phyloP scores from a whole-genome alignment of 306 rosid genomes.

The Cyamopsis tetragonoloba region DNA sequence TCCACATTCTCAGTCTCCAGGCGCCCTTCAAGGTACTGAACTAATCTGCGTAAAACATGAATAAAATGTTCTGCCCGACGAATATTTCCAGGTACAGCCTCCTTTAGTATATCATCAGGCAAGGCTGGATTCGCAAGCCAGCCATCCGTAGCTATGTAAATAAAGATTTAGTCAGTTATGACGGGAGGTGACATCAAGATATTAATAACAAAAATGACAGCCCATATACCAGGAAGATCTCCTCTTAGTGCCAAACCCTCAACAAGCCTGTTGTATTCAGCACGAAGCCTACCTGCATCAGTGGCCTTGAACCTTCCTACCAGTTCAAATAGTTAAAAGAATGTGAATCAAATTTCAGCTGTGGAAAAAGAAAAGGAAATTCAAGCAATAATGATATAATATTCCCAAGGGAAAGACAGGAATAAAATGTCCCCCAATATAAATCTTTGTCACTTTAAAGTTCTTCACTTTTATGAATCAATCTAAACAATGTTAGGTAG shows the following conservation, averaged over 20 bases:
- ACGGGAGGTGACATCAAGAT: background rate
- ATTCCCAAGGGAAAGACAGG: background rate
- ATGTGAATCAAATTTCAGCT: slow-evolving; percentile 36
- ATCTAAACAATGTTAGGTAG: background rate
- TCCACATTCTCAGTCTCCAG: slow-evolving; percentile 87
- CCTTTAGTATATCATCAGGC: slow-evolving; percentile 92
- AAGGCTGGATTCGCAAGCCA: slow-evolving; percentile 95
- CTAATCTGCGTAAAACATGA: slow-evolving; percentile 77
- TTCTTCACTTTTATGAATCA: slow-evolving; percentile 16
- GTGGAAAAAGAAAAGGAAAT: slow-evolving; percentile 14
- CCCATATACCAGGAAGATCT: slow-evolving; percentile 63
- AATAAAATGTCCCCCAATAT: background rate
- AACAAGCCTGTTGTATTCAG: slow-evolving; percentile 86
- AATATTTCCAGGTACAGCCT: slow-evolving; percentile 98
- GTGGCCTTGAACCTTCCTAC: slow-evolving; percentile 99
- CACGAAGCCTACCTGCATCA: slow-evolving; percentile 91
- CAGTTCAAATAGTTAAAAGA: slow-evolving; percentile 57
- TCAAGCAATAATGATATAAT: background rate
- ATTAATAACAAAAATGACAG: background rate
- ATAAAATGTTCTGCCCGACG: slow-evolving; percentile 88
- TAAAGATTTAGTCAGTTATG: slow-evolving; percentile 10
- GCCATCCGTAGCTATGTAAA: slow-evolving; percentile 56
- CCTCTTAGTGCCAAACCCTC: slow-evolving; percentile 96
- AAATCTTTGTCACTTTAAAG: background rate
- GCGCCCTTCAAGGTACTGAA: slow-evolving; percentile 87